These are phyloP conservation scores for Xanthoconium stramineum DNA, from an alignment of 768 basidiomycete genomes.

Conservation along the genomic window DNA sequence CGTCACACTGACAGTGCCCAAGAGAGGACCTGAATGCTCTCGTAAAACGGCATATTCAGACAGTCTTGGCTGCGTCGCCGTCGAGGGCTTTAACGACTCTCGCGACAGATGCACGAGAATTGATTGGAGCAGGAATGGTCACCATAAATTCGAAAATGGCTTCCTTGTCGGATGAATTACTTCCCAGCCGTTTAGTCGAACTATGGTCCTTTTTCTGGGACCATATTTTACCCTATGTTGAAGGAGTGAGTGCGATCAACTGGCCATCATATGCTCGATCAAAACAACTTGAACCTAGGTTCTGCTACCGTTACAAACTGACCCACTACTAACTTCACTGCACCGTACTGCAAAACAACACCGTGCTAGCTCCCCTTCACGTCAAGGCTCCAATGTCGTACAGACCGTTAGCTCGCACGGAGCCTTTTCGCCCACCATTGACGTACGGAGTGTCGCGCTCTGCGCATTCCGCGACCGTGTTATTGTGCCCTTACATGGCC, in stretches of 20 bases:
- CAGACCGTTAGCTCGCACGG: constrained; percentile 21
- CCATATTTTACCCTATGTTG: constrained; percentile 80
- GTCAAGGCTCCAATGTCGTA: constrained; percentile 46
- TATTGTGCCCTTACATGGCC: constrained; percentile 59
- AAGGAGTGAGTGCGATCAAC: constrained; percentile 57
- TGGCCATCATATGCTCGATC: neutral
- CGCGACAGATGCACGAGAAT: constrained; percentile 74
- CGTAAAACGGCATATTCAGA: constrained; percentile 74
- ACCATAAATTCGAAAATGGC: constrained; percentile 84
- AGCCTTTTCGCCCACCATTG: constrained; percentile 54
- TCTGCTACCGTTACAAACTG: constrained; percentile 59
- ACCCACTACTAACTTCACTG: constrained; percentile 62
- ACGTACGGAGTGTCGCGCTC: constrained; percentile 78
- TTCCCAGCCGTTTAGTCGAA: constrained; percentile 77
- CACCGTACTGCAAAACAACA: constrained; percentile 61
- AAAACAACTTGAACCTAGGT: constrained; percentile 40
- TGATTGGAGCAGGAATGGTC: constrained; percentile 87
- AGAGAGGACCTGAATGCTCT: constrained; percentile 88
- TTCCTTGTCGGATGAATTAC: constrained; percentile 72
- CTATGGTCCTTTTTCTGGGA: constrained; percentile 95
- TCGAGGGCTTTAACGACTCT: constrained; percentile 71
- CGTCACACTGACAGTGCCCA: constrained; percentile 12
- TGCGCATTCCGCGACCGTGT: constrained; percentile 78
- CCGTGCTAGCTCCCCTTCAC: constrained; percentile 47
- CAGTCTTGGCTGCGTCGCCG: constrained; percentile 69